Evolutionary conservation across 495 filamentous ascomycete species (phyloP), one percentile per base, ranked within the genome.

Genomic region (Penicillium samsonianum): DNA sequence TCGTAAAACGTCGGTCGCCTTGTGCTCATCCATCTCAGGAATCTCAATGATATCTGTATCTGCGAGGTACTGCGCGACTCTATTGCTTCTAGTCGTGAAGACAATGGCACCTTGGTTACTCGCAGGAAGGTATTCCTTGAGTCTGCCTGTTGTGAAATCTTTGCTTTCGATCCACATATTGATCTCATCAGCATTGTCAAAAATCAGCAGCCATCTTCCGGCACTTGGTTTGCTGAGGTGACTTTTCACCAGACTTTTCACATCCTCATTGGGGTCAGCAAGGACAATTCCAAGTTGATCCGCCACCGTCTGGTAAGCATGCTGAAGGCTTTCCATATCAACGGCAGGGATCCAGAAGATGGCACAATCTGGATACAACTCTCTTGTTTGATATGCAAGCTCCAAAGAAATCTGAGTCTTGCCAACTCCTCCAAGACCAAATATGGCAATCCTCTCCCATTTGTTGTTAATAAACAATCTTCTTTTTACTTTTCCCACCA

Each of bases 331-430:
- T 37, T 73, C 76, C 0, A 48, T 11, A 38, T 67, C 77, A 1
- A 71, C 55, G 0, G 73, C 75, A 1, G 72, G 67, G 14, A 84
- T 59, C 82, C 81, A 85, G 48, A 83, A 74, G 23, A 84, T 57
- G 1, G 79, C 78, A 46, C 68, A 80, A 1, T 76, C 68, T 1
- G 70, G 60, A 6, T 72, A 47, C 17, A 61, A 44, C 10, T 75
- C 71, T 58, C 63, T 71, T 6, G 65, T 50, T 55, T 71, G 68
- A 56, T 79, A 78, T 0, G 73, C 73, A 37, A 82, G 50, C 51
- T 80, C 74, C 9, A 86, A 52, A 1, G 71, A 75, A n/a, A 85
- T 61, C 53, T 82, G 80, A 0, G 81, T 80, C 54, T 83, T 84
- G 0, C 79, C 79, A 5, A 80, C 64, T 0, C 79, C 80, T 0